Evolutionary conservation across 345 rosid species (phyloP).

Genomic region (Turnera subulata): DNA sequence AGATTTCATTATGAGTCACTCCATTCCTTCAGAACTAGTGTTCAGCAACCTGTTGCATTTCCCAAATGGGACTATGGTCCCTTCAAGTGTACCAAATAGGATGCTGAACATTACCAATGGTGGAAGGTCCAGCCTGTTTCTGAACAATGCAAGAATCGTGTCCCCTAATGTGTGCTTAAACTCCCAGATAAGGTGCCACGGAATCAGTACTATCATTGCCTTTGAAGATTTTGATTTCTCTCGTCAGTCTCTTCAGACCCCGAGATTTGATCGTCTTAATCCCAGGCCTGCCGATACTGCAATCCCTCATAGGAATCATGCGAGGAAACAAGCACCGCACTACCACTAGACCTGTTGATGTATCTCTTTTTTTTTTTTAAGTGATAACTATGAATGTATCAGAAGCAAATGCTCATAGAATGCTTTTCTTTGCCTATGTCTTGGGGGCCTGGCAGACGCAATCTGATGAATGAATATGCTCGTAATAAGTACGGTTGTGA

Average conservation of each 20-base stretch:
- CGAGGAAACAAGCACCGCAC: neutral
- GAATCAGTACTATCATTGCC: slow-evolving; percentile 29
- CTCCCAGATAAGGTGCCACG: slow-evolving; percentile 33
- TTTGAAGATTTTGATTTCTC: neutral
- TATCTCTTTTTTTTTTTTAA: too few species aligned
- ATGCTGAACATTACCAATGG: slow-evolving; percentile 27
- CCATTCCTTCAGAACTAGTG: slow-evolving; percentile 24
- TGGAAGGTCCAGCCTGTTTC: slow-evolving; percentile 18
- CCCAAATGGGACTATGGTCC: slow-evolving; percentile 35
- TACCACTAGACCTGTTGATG: neutral
- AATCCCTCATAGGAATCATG: neutral
- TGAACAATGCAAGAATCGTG: slow-evolving; percentile 37
- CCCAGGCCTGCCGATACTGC: neutral
- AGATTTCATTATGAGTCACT: slow-evolving; percentile 36
- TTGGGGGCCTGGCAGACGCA: too few species aligned
- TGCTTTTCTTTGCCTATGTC: too few species aligned
- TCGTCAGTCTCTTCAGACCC: neutral
- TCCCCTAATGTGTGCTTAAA: slow-evolving; percentile 30
- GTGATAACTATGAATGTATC: too few species aligned
- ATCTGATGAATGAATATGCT: too few species aligned
- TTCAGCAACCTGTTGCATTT: slow-evolving; percentile 29
- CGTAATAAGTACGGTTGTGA: too few species aligned
- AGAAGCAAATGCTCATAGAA: too few species aligned
- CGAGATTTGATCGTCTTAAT: neutral
- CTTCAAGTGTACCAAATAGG: slow-evolving; percentile 20